Evolutionary conservation across 148 eudicot species (phyloP), one percentile per base, ranked within the genome.

Genomic region (Rhododendron ovatum): DNA sequence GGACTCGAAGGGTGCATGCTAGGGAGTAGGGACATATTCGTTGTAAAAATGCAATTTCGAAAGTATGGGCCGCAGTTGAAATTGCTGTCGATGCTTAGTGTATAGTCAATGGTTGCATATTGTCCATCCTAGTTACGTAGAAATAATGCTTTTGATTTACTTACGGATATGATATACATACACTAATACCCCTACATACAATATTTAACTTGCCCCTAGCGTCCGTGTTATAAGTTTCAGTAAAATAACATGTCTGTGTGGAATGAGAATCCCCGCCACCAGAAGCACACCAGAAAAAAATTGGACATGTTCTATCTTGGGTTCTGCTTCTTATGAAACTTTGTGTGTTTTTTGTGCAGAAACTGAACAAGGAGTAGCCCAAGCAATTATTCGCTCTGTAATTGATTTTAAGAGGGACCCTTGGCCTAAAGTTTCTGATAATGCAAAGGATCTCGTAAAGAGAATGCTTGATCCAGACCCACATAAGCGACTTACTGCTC

Each of bases 341-440:
- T 57, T 20, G 41, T 26, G n/a, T 33, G 11, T 86, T 24, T 91
- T 84, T 87, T 51, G 18, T 79, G 84, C 90, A 95, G 98, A 95
- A 91, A 95, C 96, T 77, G 98, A 95, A 87, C 95, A 93, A 91
- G 98, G 98, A 78, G 94, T 95, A 77, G 98, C 98, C 83, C 98
- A 93, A 91, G 98, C 98, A 24, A 93, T 95, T 81, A 92, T 93
- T 82, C 91, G 98, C 13, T 93, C 98, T 51, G 91, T 89, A 77
- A 85, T 95, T 59, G 95, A 95, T 86, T 95, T 95, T 65, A 93
- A 93, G 90, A 90, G 98, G 88, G 98, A 93, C 86, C 98, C 96
- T 12, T 95, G 98, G 98, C 98, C 98, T 22, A 91, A 88, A 88
- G 94, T 93, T 80, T 95, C 96, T 20, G 95, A 93, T 82, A 91